Evolutionary conservation across 345 rosid species (phyloP), one percentile per base, ranked within the genome.

Genomic region (Moricandia arvensis): DNA sequence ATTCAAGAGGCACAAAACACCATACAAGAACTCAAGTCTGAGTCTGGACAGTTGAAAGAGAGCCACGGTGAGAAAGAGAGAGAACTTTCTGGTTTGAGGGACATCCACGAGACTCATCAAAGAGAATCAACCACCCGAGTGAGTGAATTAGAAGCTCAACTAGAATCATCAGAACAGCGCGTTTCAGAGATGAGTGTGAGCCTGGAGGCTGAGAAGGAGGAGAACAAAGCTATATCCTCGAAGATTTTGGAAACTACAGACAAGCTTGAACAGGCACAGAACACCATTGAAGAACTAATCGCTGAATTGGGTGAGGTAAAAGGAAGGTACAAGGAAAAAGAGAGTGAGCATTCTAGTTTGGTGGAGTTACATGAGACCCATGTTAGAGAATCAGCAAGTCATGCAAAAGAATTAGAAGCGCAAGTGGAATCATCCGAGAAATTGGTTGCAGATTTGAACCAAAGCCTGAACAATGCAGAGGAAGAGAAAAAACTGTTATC

Each of bases 251-350:
- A 81, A 74, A 76, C 82, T 69, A 75, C 83, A 55, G 73, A 59
- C 76, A 87, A 84, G 75, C 82, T 87, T 59, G 78, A 78, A 74
- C 78, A 75, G 68, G 88, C 87, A 33, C 85, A 75, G 60, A 80
- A 77, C 61, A 63, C 45, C 2, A 68, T 81, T 59, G 66, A 85
- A 63, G 85, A 72, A 54, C 84, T 83, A 61, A 67, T 13, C 66
- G 51, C 71, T 30, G 89, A 89, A 60, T 53, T 84, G 8, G 86
- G 70, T 69, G 79, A 76, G 63, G 27, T 84, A 26, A 88, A 76
- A 85, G 88, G 84, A 49, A 85, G 77, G 63, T 87, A 89, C 71
- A 83, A 79, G 72, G 93, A 82, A 10, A 93, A 79, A 72, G 93
- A 88, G 69, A 84, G 75, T 74, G 92, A 86, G 29, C 66, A 80